Evolutionary conservation across 129 eudicot genomes (phyloP), one percentile per base, ranked within the genome.

Genomic region (Solidago caesia): DNA sequence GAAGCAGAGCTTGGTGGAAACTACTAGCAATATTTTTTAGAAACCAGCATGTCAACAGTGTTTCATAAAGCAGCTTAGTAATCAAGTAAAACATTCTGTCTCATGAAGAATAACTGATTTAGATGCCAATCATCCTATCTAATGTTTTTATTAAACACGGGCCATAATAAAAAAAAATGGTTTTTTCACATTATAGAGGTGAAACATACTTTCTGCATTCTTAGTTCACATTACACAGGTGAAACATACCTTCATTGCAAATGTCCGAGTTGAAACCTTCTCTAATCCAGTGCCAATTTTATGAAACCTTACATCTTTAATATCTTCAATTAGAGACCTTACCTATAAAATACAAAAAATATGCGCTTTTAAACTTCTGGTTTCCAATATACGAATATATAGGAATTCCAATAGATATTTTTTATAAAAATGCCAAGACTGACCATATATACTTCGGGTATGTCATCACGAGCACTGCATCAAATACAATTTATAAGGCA

Each of bases 251-350:
- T 84, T 90, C 82, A 94, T 76, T 39, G 98, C 98, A 82, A 75
- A 84, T 3, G 98, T 88, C 45, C 92, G 88, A 45, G 86, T 86
- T 16, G 96, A 83, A 60, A 93, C 81, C 63, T 85, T 83, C 79
- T 93, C 98, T 82, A 90, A 82, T n/a, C 98, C 98, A 44, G 85
- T 84, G 74, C 95, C 91, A 55, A 90, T 89, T 86, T 93, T 93
- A 74, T 93, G 97, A 87, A 93, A 90, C 75, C 97, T 79, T 76
- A 94, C 98, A 85, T 90, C 93, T 86, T 91, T 90, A 58, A 94
- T 94, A 86, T 94, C 98, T 77, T 94, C 98, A 68, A 94, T 85
- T 14, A 94, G 98, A 55, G 98, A 94, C 76, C 97, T 90, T 72
- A 94, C 98, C 98, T 94, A 51, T 8, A 49, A 71, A 64, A 64